A percentile compares a stretch with the other conserved stretches of the same genome.
These are phyloP conservation scores for Peronospora destructor DNA, from an alignment of 352 stramenopile genomes.

Conservation along the genomic window DNA sequence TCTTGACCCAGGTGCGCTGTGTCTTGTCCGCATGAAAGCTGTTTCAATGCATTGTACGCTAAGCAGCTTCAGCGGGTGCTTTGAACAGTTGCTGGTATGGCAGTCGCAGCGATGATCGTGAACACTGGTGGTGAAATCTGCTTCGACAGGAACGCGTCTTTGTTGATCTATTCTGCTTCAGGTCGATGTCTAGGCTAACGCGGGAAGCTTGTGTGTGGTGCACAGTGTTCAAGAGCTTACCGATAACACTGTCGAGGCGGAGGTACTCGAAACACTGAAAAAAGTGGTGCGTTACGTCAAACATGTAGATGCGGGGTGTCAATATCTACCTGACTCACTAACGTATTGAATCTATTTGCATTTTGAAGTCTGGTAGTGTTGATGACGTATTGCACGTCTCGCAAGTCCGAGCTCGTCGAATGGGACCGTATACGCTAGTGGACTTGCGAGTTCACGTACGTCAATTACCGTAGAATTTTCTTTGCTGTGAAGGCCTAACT, in stretches of 20 bases:
- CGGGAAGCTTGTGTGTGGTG: neutral
- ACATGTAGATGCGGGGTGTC: neutral
- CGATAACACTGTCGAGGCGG: constrained; percentile 75
- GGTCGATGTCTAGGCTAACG: neutral
- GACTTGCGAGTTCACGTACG: constrained; percentile 80
- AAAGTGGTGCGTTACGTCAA: constrained; percentile 42
- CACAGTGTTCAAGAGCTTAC: constrained; percentile 73
- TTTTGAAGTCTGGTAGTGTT: constrained; percentile 58
- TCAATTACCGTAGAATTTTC: constrained; percentile 4
- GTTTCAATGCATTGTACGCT: neutral
- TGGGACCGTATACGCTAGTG: constrained; percentile 84
- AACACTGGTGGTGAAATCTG: constrained; percentile 83
- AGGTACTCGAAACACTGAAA: constrained; percentile 69
- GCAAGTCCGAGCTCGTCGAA: constrained; percentile 74
- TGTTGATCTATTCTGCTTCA: neutral
- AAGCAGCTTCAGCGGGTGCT: neutral
- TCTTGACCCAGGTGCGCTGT: constrained; percentile 52
- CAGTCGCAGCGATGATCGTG: constrained; percentile 85
- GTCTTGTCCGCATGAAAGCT: neutral
- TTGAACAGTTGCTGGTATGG: constrained; percentile 61
- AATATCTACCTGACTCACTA: neutral
- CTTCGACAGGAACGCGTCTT: constrained; percentile 49
- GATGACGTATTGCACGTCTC: constrained; percentile 75
- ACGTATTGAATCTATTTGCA: neutral
- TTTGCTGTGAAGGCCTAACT: neutral